Evolutionary conservation across 768 basidiomycete genomes (phyloP).

Genomic region (Coprinopsis cinerea): DNA sequence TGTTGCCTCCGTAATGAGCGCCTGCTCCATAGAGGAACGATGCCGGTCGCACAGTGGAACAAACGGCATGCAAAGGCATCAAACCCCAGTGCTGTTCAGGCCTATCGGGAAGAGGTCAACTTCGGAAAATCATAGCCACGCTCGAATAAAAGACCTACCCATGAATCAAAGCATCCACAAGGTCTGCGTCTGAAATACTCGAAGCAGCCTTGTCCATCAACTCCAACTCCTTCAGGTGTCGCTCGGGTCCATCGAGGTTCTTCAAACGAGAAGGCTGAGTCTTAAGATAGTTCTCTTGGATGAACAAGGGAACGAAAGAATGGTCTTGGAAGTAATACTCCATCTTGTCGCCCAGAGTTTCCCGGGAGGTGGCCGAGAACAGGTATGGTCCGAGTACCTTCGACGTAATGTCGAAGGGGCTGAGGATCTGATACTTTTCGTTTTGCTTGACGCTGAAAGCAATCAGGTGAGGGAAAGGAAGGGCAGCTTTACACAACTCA

Average conservation of each 20-base stretch:
- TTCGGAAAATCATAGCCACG: background rate
- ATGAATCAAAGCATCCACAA: slow-evolving; percentile 90
- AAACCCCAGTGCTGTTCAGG: slow-evolving; percentile 94
- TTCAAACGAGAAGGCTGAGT: slow-evolving; percentile 61
- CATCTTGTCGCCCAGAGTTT: slow-evolving; percentile 87
- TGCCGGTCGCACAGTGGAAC: slow-evolving; percentile 86
- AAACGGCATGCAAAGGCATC: slow-evolving; percentile 90
- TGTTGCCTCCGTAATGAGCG: slow-evolving; percentile 59
- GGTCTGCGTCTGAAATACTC: slow-evolving; percentile 90
- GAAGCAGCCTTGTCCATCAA: slow-evolving; percentile 86
- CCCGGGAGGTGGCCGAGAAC: slow-evolving; percentile 75
- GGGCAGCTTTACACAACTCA: slow-evolving; percentile 33
- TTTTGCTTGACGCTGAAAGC: slow-evolving; percentile 73
- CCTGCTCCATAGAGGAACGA: slow-evolving; percentile 74
- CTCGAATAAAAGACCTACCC: slow-evolving; percentile 45
- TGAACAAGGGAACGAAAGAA: slow-evolving; percentile 89
- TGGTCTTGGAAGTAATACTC: slow-evolving; percentile 97
- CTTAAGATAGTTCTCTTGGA: slow-evolving; percentile 95
- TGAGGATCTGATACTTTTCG: slow-evolving; percentile 87
- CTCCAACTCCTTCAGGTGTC: slow-evolving; percentile 64
- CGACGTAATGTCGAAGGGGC: slow-evolving; percentile 87
- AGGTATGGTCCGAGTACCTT: slow-evolving; percentile 89
- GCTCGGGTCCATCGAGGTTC: slow-evolving; percentile 56
- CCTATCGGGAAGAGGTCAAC: slow-evolving; percentile 31
- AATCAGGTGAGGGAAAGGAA: background rate